Evolutionary conservation across 164 flowering plant genomes (phyloP), one percentile per base, ranked within the genome.

Genomic region (Akebia trifoliata): DNA sequence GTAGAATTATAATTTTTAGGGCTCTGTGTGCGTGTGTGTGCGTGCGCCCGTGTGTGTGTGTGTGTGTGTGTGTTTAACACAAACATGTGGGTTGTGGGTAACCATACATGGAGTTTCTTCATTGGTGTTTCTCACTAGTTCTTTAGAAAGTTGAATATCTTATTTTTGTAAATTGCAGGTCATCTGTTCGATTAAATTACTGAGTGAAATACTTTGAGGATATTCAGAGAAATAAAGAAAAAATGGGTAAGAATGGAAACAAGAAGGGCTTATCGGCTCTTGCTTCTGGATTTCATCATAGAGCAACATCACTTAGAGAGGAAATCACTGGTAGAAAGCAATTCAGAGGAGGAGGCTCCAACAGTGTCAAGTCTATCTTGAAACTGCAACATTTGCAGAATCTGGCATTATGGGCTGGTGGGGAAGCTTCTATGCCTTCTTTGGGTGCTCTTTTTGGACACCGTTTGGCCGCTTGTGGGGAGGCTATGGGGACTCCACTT

Each of bases 391-490:
- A 88, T 69, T 56, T 84, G 63, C 74, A 84, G 67, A 72, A 70
- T 11, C 55, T 85, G 34, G 87, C 89, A 4, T 22, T 26, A 20
- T 86, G 96, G 96, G 76, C 84, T 3, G 61, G 67, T 36, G 65
- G 71, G 11, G 82, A 82, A 51, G 78, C 74, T 21, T 62, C 75
- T 22, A 53, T 83, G 14, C 85, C 81, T 61, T 71, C 92, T 4
- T 42, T 84, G 24, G 83, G 66, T 54, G 87, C 91, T 4, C 67
- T 84, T 17, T 84, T 71, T 22, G 92, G 93, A 6, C 74, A 62
- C 55, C 75, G 72, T 15, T 67, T 82, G 62, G 84, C 85, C 10
- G 52, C 78, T 39, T 57, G 62, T 44, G 52, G 69, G 30, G 81
- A 79, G 57, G 61, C 76, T 3, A 9, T 68, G 44, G 90, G 78